Base-by-base conservation (phyloP, 768 basidiomycete species). In the Phlegmacium glaucopus region DNA sequence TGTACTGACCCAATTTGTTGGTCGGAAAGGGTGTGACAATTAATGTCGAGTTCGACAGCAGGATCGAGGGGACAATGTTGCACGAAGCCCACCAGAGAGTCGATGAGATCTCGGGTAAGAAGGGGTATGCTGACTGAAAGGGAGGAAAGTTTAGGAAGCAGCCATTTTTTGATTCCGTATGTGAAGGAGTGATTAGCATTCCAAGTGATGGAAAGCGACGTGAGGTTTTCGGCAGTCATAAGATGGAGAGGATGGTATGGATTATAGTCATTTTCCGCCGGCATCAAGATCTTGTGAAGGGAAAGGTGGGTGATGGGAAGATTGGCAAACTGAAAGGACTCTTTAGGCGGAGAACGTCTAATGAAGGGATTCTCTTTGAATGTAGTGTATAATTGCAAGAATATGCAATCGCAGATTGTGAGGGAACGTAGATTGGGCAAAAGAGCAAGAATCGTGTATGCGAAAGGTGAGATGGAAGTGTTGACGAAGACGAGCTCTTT, bases 81-180 rank as follows among this genome's bases (percentile, higher is more conserved):
- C 15, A 62, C 55, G 35, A 63, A 57, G 1, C 35, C 46, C 10
- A 60, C 51, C 15, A 60, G 49, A n/a, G 60, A 62, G 28, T 63
- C 60, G 13, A 61, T 59, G 13, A 64, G 48, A 29, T 63, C 64
- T 8, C 66, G 57, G 0, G 59, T 60, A 42, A 65, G 57, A 8
- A 62, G 48, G 2, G 62, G 56, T 39, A 63, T 56, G 29, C 51
- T 39, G 11, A 63, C 55, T 13, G 50, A 49, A 16, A 63, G 44
- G 6, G 57, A 42, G 0, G 39, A 39, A 4, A 65, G 50, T n/a
- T 50, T 47, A 2, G 50, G 51, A 0, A 60, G 45, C 12, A 37
- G 38, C 48, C 53, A 58, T 8, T 50, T 49, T 8, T 40, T 44
- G 2, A 32, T 42, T 0, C 47, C 50, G 18, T 57, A 62, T 1